These are phyloP conservation scores for Fusarium metavorans DNA, from an alignment of 2,329 filamentous ascomycete species.

Conservation along the genomic window DNA sequence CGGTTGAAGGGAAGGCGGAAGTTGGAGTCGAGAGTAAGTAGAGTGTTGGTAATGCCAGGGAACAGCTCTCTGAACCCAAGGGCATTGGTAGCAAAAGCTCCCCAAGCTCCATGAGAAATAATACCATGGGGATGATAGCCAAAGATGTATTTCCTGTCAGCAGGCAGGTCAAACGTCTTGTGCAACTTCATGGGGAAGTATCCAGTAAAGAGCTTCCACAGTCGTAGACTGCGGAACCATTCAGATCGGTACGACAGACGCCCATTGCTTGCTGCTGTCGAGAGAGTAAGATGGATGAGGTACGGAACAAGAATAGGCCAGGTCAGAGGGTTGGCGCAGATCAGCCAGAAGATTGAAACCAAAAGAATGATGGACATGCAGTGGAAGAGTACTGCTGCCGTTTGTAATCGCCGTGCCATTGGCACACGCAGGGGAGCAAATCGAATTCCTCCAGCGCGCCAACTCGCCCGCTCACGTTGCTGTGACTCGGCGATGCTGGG, in stretches of 20 bases:
- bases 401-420: slow-evolving; percentile 78
- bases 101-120: slow-evolving; percentile 96
- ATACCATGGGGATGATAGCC: slow-evolving; percentile 98
- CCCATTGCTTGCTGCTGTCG: slow-evolving; percentile 81
- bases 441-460: slow-evolving; percentile 70
- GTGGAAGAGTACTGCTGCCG: slow-evolving; percentile 81
- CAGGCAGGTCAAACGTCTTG: slow-evolving; percentile 81
- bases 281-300: slow-evolving; percentile 84
- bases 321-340: slow-evolving; percentile 89
- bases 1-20: slow-evolving; percentile 94
- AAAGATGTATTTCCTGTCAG: slow-evolving; percentile 93
- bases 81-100: slow-evolving; percentile 89
- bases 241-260: slow-evolving; percentile 80
- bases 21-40: slow-evolving; percentile 95
- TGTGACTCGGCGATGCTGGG: slow-evolving; percentile 29
- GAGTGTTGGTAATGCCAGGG: slow-evolving; percentile 92
- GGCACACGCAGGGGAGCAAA: slow-evolving; percentile 87
- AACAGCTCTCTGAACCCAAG: slow-evolving; percentile 89
- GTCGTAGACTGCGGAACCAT: slow-evolving; percentile 75
- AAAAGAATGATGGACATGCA: slow-evolving; percentile 77
- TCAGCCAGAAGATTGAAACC: slow-evolving; percentile 87
- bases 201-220: slow-evolving; percentile 91
- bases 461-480: slow-evolving; percentile 46
- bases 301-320: slow-evolving; percentile 87
- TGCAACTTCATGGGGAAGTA: slow-evolving; percentile 94